Conservation (phyloP, 225 moss, liverwort and hornwort species). For the Anthoceros angustus region DNA sequence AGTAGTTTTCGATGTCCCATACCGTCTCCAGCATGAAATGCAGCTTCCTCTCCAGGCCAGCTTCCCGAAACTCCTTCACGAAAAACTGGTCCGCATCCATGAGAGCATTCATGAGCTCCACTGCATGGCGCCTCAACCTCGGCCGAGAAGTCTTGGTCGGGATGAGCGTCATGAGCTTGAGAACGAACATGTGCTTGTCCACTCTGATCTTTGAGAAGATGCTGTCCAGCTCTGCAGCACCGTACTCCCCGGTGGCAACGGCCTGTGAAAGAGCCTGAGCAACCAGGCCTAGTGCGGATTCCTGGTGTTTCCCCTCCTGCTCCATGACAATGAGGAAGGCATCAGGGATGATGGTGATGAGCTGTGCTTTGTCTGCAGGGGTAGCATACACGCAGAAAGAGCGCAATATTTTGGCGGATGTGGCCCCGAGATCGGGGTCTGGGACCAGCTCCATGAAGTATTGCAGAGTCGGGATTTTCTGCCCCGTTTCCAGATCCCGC, state of each 20-base stretch:
- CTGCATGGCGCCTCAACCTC: background rate
- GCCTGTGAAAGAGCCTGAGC: background rate
- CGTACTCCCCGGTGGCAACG: background rate
- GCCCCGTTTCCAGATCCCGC: background rate
- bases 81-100: background rate
- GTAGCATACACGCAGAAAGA: background rate
- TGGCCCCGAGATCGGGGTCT: background rate
- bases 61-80: background rate
- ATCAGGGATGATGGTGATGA: background rate
- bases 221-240: background rate
- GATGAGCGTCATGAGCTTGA: background rate
- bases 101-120: background rate
- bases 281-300: background rate
- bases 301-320: background rate
- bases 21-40: background rate
- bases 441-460: background rate
- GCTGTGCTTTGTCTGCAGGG: background rate
- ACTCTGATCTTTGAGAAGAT: background rate
- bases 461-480: background rate
- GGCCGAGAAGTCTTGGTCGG: background rate
- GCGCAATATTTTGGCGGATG: background rate
- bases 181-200: background rate
- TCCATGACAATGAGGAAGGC: background rate
- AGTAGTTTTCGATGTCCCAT: constrained; percentile 4
- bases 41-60: background rate